phyloP scores from a whole-genome alignment of 306 rosid species.

The Mucuna pruriens region DNA sequence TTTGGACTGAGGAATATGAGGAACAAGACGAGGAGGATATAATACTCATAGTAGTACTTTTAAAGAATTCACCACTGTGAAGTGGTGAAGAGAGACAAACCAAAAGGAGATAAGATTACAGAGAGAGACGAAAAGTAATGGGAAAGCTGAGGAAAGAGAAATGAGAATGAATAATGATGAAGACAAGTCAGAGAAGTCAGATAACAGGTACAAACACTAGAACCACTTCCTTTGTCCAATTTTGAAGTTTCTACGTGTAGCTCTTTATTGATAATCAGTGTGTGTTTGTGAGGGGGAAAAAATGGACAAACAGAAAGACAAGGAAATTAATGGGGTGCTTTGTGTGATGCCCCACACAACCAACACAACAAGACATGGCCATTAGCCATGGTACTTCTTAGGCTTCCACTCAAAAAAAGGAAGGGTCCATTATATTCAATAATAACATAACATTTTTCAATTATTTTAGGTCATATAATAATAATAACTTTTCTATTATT shows the following conservation, averaged over 20 bases:
- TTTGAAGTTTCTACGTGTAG: constrained; percentile 35
- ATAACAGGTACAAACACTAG: constrained; percentile 36
- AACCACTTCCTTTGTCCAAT: constrained; percentile 49
- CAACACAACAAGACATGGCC: constrained; percentile 44
- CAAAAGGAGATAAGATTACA: constrained; percentile 45
- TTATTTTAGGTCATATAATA: not conserved
- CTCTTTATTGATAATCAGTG: not conserved
- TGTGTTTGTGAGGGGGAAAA: not conserved
- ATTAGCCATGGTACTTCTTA: constrained; percentile 44
- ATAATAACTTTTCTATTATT: not conserved
- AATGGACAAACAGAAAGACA: constrained; percentile 38
- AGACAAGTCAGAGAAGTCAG: constrained; percentile 50
- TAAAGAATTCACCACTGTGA: constrained; percentile 29
- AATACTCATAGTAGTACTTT: not conserved
- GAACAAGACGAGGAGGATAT: constrained; percentile 12
- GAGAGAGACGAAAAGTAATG: constrained; percentile 41
- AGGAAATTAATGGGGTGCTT: constrained; percentile 30
- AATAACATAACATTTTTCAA: not conserved
- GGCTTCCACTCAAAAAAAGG: constrained; percentile 46
- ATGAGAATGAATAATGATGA: constrained; percentile 48
- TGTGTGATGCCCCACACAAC: constrained; percentile 45
- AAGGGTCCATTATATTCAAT: constrained; percentile 46
- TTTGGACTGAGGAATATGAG: constrained; percentile 31
- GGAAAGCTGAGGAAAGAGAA: constrained; percentile 30
- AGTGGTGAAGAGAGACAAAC: constrained; percentile 22